Base-by-base conservation (phyloP, 257 asterid species). In the Jacaranda copaia region DNA sequence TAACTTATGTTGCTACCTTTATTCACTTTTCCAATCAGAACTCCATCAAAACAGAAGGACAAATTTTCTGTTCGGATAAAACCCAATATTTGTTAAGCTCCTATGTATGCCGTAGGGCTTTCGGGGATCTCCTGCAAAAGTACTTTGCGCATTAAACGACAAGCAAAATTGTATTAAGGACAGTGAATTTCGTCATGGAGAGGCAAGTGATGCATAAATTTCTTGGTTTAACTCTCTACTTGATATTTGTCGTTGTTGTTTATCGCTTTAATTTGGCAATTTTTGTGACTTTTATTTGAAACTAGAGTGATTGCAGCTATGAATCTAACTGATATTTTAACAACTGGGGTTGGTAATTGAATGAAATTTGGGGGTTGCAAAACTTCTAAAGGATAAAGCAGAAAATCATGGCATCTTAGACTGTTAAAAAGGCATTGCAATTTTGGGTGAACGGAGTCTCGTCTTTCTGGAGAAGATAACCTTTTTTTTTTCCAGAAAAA, bases 321-420 rank as follows among this genome's bases (percentile, higher is more conserved):
- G 56, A 53, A 32, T 63, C 52, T 45, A 51, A 49, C 51, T 46
- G 75, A 58, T 25, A 25, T 25, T 25, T 38, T 55, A 9, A 52
- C 20, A 4, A 7, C 16, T 15, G 48, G 40, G 48, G 48, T 68
- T 48, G 3, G 13, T 68, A 7, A 46, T 13, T 43, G 15, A 68
- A 48, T 40, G 60, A 68, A 32, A n/a, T 18, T 43, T 9, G 39
- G n/a, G 55, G 43, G 43, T 58, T 42, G 15, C 10, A 20, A 55
- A 19, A 25, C 53, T 57, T 61, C 55, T 55, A 32, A 56, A 61
- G 19, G 39, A 40, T 57, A 57, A 72, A 40, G 61, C 52, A 56
- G 52, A 46, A 6, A 74, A n/a, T 61, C 51, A n/a, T 25, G 62
- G 78, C 62, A 57, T 16, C 69, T 59, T 40, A 57, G 43, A 20